Base-by-base conservation (phyloP, 169 alveolate species). In the Plasmodium blacklocki region DNA sequence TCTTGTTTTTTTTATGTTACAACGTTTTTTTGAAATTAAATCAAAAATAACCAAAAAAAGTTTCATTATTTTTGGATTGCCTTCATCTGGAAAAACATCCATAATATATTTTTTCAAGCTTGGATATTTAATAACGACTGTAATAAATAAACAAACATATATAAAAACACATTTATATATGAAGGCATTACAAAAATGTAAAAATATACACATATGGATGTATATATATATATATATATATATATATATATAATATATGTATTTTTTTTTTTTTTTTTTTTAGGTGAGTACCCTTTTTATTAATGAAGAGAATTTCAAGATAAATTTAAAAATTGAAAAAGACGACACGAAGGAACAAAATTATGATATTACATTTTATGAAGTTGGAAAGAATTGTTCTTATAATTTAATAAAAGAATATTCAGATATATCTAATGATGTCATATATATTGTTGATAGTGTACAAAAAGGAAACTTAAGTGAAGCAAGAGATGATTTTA, bases 61-160 rank as follows among this genome's bases (percentile, higher is more conserved):
- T 11, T 50, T 71, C 60, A 85, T 85, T 26, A 85, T 85, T 21
- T 85, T 85, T 85, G 92, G 92, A 11, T 85, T 85, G 43, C 92
- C 92, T 12, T 85, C 68, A 21, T 85, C 92, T n/a, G 92, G 92
- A 50, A 85, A 85, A 71, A 85, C 92, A 2, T 85, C 92, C 15
- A 72, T 85, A 45, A 32, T 85, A 47, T 85, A 85, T 54, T 85
- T 85, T 74, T 85, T 85, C 60, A 85, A 85, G 74, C 59, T 85
- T 47, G 92, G 92, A n/a, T 85, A 85, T 29, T 74, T 85, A 50
- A 85, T 85, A 71, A 70, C 92, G 18, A 85, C 76, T 9, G 92
- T 85, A 19, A 85, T 1, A 18, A 73, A 56, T 14, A 23, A 73
- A 6, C 8, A 21, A 32, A 72, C 1, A 56, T 15, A 56, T 11